Evolutionary conservation across 331 rosid species (phyloP), one percentile per base, ranked within the genome.

Genomic region (Phaseolus coccineus): DNA sequence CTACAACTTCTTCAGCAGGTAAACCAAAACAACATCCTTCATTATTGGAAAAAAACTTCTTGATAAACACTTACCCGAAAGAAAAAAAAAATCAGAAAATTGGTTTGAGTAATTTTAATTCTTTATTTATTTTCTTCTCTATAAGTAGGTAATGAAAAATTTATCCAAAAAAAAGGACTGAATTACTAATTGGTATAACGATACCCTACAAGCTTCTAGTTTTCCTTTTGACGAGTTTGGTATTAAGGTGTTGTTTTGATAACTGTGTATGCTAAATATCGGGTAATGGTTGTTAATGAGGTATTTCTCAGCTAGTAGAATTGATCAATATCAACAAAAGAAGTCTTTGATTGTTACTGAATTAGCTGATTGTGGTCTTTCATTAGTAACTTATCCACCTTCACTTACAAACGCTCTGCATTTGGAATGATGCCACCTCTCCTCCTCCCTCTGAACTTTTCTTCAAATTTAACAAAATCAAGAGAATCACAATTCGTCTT

Each of bases 1-100:
- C 63, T 94, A 62, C 98, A 94, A 86, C 25, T 88, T 81, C 97
- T 94, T 74, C 98, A 94, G 80, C 98, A 92, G 96, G 97, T 94
- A 42, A 61, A 6, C 37, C 67, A 59, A 28, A 22, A 8, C 13
- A 2, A 44, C 4, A 2, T 40, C 1, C 46, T 8, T 40, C 46
- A 1, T 8, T 7, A 40, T 9, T 8, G 11, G 11, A 40, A 40
- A 40, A 40, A 40, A 40, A 33, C 46, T 40, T 35, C 7, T 35
- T 35, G 37, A 33, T 33, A 33, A 33, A 33, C 37, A 33, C 37
- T 33, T 33, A 33, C 37, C 37, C 37, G 37, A 33, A 33, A 33
- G 37, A 33, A 33, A 33, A 4, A 4, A 19, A 19, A 19, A 19
- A 19, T 33, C 4, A 3, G 5, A 2, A 33, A 35, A 35, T 35